phyloP scores from a whole-genome alignment of 2,329 filamentous ascomycete genomes.

The Alternaria tenuissima region DNA sequence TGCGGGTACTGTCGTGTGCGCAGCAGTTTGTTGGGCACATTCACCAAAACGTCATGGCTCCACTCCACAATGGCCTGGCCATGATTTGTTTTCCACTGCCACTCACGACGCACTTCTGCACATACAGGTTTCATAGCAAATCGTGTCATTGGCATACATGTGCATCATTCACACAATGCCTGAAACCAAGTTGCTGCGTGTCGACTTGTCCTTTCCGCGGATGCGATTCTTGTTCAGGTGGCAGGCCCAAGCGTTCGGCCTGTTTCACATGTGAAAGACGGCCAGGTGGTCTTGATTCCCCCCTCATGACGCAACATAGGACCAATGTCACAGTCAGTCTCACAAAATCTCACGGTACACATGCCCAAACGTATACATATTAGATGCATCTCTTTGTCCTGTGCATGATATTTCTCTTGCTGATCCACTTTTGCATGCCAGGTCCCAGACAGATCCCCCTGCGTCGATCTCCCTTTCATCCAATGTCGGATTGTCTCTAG shows the following conservation, averaged over 20 bases:
- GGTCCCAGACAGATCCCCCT: slow-evolving; percentile 2
- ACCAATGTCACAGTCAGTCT: neutral
- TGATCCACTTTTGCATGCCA: neutral
- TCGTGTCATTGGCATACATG: slow-evolving; percentile 24
- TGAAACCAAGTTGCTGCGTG: slow-evolving; percentile 4
- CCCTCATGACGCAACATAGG: slow-evolving; percentile 22
- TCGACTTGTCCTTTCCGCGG: slow-evolving; percentile 1
- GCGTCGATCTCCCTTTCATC: slow-evolving; percentile 4
- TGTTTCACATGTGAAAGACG: slow-evolving; percentile 28
- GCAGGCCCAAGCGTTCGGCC: slow-evolving; percentile 5
- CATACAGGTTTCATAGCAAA: slow-evolving; percentile 21
- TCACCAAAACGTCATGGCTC: slow-evolving; percentile 20
- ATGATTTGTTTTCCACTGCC: slow-evolving; percentile 18
- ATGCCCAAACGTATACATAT: neutral
- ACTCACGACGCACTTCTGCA: slow-evolving; percentile 10
- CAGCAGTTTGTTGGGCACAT: slow-evolving; percentile 19
- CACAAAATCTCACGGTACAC: neutral
- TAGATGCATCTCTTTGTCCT: neutral
- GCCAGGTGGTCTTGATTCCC: slow-evolving; percentile 6
- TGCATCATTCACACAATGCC: neutral
- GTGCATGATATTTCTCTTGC: neutral
- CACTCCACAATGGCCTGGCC: slow-evolving; percentile 9
- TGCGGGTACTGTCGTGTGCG: slow-evolving; percentile 28
- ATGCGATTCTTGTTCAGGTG: slow-evolving; percentile 3
- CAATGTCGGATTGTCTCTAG: neutral